phyloP scores from a whole-genome alignment of 345 rosid genomes.

The Salix caprea region DNA sequence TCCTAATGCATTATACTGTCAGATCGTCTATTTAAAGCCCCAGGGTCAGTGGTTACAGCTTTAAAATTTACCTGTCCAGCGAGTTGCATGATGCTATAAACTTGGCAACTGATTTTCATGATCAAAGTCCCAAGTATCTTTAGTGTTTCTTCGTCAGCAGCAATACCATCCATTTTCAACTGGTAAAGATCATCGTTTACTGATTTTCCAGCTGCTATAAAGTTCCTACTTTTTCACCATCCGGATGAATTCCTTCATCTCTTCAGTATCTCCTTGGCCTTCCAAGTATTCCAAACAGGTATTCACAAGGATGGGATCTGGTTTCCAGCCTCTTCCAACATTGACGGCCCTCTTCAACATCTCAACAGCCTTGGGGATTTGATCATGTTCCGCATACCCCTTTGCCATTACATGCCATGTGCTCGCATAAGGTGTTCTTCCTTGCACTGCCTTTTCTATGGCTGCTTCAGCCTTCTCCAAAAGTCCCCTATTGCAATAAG shows the following conservation, averaged over 20 bases:
- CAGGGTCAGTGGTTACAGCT: too few species aligned
- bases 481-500: constrained; percentile 25
- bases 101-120: neutral
- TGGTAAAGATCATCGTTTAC: constrained; percentile 14
- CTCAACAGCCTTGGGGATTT: constrained; percentile 28
- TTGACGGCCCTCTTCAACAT: constrained; percentile 23
- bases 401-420: constrained; percentile 20
- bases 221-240: constrained; percentile 14
- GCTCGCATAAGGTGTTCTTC: constrained; percentile 15
- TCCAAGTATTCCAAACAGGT: constrained; percentile 30
- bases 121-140: constrained; percentile 5
- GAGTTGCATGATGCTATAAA: neutral
- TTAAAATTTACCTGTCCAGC: too few species aligned
- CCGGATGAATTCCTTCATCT: constrained; percentile 13
- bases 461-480: constrained; percentile 25
- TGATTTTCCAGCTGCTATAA: constrained; percentile 13
- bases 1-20: neutral
- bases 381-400: constrained; percentile 15
- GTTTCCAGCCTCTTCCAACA: constrained; percentile 13
- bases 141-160: constrained; percentile 15
- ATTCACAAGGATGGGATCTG: neutral
- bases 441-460: constrained; percentile 13
- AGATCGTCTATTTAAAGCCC: neutral
- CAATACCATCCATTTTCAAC: constrained; percentile 15
- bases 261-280: constrained; percentile 19